Base-by-base conservation (phyloP, 305 asterid genomes). In the Stenogyne calaminthoides region DNA sequence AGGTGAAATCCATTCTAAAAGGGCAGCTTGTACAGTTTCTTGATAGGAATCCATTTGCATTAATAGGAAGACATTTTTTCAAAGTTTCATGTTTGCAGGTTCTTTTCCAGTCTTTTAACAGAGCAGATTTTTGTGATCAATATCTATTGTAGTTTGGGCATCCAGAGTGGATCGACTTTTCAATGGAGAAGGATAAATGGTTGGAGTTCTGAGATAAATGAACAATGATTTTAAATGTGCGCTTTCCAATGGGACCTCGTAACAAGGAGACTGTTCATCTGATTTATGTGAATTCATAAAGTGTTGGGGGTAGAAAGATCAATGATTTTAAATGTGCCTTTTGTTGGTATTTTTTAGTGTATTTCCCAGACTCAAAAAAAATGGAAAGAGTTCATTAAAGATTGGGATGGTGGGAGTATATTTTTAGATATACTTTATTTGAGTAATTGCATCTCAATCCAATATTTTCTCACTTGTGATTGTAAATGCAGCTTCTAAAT, bases 101-200 rank as follows among this genome's bases (percentile, higher is more conserved):
- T 32, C 47, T 22, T 67, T 64, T 75, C 74, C 77, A 52, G 61
- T 69, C 27, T 66, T 70, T 58, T 64, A 55, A 64, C 68, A 19
- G 34, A 59, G 49, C 59, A 55, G 73, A 68, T 59, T 76, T 64
- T 22, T 74, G 19, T 67, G 67, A 42, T 80, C 74, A 67, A 59
- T 39, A 60, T 39, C 63, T 73, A 20, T 51, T 79, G 72, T 78
- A 92, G 97, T 95, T 92, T 83, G 98, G 99, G 76, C 99, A 95
- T 84, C 99, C 99, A 62, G 99, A 95, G 37, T 92, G 99, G 99
- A 95, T 95, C 61, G 99, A 95, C 89, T 95, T 95, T 75, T 98
- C 99, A n/a, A n/a, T 40, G 85, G 99, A 82, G 97, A 92, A 78
- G 99, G 98, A 67, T n/a, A n/a, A 95, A 95, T 80, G 86, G 74